These are phyloP conservation scores for Blastosporella zonata DNA, from an alignment of 1,284 basidiomycete species.

Conservation along the genomic window DNA sequence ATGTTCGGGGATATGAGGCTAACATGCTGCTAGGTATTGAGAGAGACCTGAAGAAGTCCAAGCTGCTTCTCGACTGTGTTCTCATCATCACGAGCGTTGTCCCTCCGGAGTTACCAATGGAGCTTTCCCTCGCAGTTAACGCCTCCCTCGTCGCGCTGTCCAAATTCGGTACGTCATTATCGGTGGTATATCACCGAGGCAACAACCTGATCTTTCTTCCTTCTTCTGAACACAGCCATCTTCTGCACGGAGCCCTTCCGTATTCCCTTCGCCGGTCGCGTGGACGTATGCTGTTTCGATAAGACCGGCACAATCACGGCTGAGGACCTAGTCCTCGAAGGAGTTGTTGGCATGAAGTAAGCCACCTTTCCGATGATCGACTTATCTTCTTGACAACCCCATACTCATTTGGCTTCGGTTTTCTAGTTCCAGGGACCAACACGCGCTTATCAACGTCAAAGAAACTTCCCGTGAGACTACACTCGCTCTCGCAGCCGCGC, in stretches of 20 bases:
- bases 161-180: constrained; percentile 67
- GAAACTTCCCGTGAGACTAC: constrained; percentile 78
- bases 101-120: constrained; percentile 95
- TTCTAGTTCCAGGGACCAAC: constrained; percentile 52
- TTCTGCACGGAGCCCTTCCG: constrained; percentile 98
- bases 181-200: neutral
- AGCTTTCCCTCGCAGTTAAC: constrained; percentile 91
- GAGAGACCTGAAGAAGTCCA: constrained; percentile 87
- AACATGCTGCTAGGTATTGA: constrained; percentile 58
- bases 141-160: constrained; percentile 90
- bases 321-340: constrained; percentile 92
- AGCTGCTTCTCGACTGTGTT: constrained; percentile 89
- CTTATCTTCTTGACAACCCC: neutral
- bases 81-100: constrained; percentile 95
- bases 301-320: constrained; percentile 97
- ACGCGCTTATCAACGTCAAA: constrained; percentile 76
- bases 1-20: neutral
- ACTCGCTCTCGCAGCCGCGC: constrained; percentile 89
- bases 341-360: constrained; percentile 84
- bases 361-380: constrained; percentile 26
- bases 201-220: neutral
- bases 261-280: constrained; percentile 89
- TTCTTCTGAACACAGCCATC: constrained; percentile 58
- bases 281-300: constrained; percentile 97
- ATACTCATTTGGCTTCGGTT: constrained; percentile 4